Base-by-base conservation (phyloP, 2,329 filamentous ascomycete species). In the Xylariales sp. region DNA sequence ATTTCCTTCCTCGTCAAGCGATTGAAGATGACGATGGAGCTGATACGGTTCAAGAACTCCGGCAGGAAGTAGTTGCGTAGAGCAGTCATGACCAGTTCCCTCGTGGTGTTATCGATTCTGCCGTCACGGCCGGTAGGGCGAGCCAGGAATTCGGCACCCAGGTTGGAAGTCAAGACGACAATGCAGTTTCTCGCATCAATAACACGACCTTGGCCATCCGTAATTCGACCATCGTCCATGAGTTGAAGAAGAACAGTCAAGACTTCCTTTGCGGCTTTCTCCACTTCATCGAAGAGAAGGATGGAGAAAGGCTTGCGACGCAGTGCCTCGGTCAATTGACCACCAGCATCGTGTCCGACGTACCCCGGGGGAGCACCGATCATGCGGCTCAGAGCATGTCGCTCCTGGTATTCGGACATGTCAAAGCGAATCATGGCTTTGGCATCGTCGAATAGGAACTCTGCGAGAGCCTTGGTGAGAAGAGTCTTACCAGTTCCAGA, bases 361-460 rank as follows among this genome's bases (percentile, higher is more conserved):
- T 98, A 98, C 49, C 93, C 93, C 4, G 93, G 93, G 15, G 93
- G 93, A 15, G 93, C 90, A 61, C 93, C 93, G 54, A 98, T 98
- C 88, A 98, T 96, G 46, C 93, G 82, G 61, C 88, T 95, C 11
- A 98, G 78, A 1, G 91, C 86, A 63, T 98, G 93, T 4, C 91
- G 84, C 66, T 98, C 93, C 65, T 98, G 94, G 65, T 98, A 98
- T 66, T 98, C 93, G 4, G 91, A 97, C 93, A 98, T 98, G 62
- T 98, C 93, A 69, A 98, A 95, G 28, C 93, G 86, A 55, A 98
- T 95, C 93, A 98, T 97, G 24, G 91, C 74, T 71, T 96, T 96
- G 19, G 91, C 70, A 54, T 98, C 93, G 60, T 98, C 93, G 69
- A 98, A 98, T 20, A 98, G 74, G 71, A 98, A 98, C 64, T 98